Conservation (phyloP, 2,329 filamentous ascomycete species). For the Fusarium nisikadoi region DNA sequence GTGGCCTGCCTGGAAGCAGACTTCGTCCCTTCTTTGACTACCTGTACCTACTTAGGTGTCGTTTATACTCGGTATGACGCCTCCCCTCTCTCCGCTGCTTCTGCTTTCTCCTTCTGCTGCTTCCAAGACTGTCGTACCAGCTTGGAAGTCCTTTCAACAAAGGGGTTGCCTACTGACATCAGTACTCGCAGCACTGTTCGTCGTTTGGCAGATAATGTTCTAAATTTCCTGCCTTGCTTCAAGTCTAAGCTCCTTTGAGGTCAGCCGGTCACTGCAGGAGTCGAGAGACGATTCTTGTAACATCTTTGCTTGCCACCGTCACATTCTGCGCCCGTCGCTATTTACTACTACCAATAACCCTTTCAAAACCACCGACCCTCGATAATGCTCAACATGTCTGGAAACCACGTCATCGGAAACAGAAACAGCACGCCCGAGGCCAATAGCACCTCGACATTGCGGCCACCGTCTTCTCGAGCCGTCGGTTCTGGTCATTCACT, state of each 20-base stretch:
- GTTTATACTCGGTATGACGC: conserved; percentile 44
- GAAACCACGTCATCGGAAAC: conserved; percentile 78
- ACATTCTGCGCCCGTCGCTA: conserved; percentile 32
- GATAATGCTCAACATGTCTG: conserved; percentile 71
- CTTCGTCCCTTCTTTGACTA: conserved; percentile 47
- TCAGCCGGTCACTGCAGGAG: conserved; percentile 88
- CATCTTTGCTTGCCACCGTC: conserved; percentile 33
- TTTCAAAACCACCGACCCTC: conserved; percentile 10
- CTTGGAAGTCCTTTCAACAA: conserved; percentile 5
- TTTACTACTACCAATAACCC: conserved; percentile 12
- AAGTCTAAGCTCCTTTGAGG: conserved; percentile 74
- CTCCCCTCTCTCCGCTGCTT: conserved; percentile 1
- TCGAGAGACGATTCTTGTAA: conserved; percentile 48
- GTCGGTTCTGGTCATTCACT: conserved; percentile 85
- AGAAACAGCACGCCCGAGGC: conserved; percentile 98
- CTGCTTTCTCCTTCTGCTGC: not conserved
- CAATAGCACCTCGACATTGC: conserved; percentile 81
- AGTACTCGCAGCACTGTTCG: conserved; percentile 34
- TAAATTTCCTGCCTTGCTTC: conserved; percentile 46
- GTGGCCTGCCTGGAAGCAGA: conserved; percentile 55
- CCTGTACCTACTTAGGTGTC: conserved; percentile 29
- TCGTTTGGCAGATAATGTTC: conserved; percentile 49
- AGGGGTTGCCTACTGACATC: conserved; percentile 33
- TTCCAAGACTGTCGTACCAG: conserved; percentile 34
- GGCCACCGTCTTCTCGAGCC: conserved; percentile 82